phyloP scores from a whole-genome alignment of 2,329 filamentous ascomycete genomes.

The Aspergillus proliferans region DNA sequence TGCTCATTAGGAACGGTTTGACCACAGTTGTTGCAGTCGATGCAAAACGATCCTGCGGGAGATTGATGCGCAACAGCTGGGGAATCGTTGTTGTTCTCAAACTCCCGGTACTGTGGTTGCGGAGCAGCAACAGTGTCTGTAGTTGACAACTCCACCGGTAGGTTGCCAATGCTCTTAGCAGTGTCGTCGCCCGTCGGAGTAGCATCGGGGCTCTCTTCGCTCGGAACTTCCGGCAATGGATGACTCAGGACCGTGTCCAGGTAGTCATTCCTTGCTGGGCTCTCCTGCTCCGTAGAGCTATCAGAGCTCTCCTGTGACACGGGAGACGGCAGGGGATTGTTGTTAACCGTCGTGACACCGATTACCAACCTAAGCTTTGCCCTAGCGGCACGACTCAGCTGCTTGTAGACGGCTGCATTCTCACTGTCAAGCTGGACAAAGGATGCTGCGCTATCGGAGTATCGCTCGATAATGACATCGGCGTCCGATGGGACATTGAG shows the following conservation, averaged over 20 bases:
- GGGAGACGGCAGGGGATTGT: constrained; percentile 2
- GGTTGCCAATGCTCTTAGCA: constrained; percentile 1
- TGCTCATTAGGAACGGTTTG: constrained; percentile 71
- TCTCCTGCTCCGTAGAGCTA: constrained; percentile 11
- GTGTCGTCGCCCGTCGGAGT: neutral
- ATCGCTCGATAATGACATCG: constrained; percentile 73
- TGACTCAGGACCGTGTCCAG: constrained; percentile 38
- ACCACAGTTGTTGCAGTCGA: constrained; percentile 92
- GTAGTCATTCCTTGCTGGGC: constrained; percentile 29
- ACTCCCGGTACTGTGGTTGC: constrained; percentile 20
- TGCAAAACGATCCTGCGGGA: constrained; percentile 57
- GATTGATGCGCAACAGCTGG: constrained; percentile 30
- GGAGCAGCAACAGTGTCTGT: neutral
- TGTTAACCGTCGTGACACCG: constrained; percentile 53
- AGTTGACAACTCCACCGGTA: constrained; percentile 7
- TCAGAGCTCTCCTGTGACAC: constrained; percentile 11
- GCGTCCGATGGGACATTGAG: constrained; percentile 60
- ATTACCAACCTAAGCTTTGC: constrained; percentile 97
- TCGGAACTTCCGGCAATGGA: constrained; percentile 16
- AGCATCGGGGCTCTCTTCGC: constrained; percentile 7
- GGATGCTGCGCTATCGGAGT: constrained; percentile 81
- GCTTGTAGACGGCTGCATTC: constrained; percentile 86
- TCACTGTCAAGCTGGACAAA: constrained; percentile 73
- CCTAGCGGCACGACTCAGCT: constrained; percentile 92
- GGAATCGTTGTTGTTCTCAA: constrained; percentile 23